Base-by-base conservation (phyloP, 768 basidiomycete species). In the Leccinum barrowsii region DNA sequence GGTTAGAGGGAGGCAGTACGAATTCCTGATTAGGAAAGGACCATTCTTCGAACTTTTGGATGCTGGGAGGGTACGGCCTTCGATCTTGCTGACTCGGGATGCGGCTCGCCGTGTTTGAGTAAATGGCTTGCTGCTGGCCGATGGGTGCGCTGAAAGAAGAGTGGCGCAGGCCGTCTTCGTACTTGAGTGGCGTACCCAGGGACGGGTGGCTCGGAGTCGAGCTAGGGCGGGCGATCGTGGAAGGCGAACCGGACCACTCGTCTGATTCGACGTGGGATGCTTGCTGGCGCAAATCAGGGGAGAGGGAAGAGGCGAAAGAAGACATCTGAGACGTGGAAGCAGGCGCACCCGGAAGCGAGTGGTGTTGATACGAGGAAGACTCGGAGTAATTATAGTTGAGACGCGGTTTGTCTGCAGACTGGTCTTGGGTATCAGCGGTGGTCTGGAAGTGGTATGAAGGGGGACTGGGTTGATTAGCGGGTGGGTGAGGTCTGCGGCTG, bases 161-260 rank as follows among this genome's bases (percentile, higher is more conserved):
- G 77, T 87, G 86, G 73, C 86, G 85, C 67, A 86, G 70, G 67
- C 73, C 74, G 70, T 89, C 87, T 75, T 88, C 86, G 77, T 89
- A 89, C 69, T 87, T 88, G 64, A 82, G 75, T 59, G 76, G 75
- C 61, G 80, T 75, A 61, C 73, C 53, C 40, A 70, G 79, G 65
- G 81, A 79, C 54, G 80, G 73, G 64, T 85, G 84, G 56, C 81
- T 80, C 61, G 85, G 82, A 5, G 86, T 85, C 13, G 86, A 87
- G 74, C 70, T 82, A n/a, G 87, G 84, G 57, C 87, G 86, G 64
- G 82, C 75, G 71, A 89, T 87, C 63, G 76, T 76, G 46, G 84
- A 76, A 55, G 85, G 71, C 32, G 84, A 78, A 55, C 64, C 64
- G 62, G 78, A 80, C 83, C 87, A 88, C 62, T 74, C 77, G 62